These are phyloP conservation scores for Davidsoniella neocaledoniae DNA, from an alignment of 2,329 filamentous ascomycete species.

Conservation along the genomic window DNA sequence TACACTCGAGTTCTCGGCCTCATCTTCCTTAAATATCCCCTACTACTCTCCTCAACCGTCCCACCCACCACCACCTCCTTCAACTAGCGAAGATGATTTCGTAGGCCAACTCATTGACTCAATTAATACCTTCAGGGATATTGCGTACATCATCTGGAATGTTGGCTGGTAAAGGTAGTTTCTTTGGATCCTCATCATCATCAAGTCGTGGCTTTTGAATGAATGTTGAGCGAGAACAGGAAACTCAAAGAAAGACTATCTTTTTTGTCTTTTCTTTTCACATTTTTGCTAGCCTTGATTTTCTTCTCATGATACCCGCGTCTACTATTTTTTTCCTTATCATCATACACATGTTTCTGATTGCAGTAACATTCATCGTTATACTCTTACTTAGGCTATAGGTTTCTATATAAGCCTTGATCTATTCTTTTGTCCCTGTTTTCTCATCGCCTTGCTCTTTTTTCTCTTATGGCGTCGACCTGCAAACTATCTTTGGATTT, in stretches of 20 bases:
- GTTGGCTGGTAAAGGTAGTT: conserved; percentile 43
- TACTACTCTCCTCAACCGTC: too few species aligned
- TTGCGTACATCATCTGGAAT: conserved; percentile 57
- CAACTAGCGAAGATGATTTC: conserved; percentile 39
- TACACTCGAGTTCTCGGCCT: neutral
- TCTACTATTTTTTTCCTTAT: neutral
- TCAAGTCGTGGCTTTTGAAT: conserved; percentile 1
- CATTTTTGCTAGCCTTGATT: too few species aligned
- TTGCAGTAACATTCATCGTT: neutral
- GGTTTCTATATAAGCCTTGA: too few species aligned
- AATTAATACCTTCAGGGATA: conserved; percentile 54
- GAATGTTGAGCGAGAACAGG: neutral
- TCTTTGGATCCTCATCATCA: conserved; percentile 5
- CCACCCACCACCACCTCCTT: neutral
- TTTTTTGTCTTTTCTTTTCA: conserved; percentile 2
- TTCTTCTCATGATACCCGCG: too few species aligned
- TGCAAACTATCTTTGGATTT: neutral
- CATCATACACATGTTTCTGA: neutral
- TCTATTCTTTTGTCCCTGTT: too few species aligned
- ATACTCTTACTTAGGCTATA: too few species aligned
- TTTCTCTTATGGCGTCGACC: too few species aligned
- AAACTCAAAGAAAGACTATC: neutral
- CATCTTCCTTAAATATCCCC: neutral
- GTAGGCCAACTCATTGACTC: conserved; percentile 71
- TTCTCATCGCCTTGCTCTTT: too few species aligned